Base-by-base conservation (phyloP, 1,284 basidiomycete species). In the Cryptococcus hybrid region DNA sequence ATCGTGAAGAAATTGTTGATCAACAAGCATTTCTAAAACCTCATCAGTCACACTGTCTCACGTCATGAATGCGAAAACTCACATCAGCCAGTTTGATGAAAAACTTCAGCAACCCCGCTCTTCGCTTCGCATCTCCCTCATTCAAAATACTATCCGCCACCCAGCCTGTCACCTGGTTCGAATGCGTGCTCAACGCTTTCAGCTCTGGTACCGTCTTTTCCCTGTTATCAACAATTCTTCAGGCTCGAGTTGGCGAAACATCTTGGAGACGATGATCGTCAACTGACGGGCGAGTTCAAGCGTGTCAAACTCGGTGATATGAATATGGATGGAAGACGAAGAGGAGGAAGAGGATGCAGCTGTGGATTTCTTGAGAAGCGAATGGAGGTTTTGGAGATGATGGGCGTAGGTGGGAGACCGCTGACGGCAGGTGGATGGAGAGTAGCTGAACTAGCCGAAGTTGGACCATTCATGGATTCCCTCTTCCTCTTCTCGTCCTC, bases 1-100 rank as follows among this genome's bases (percentile, higher is more conserved):
- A 98, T 89, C 11, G 89, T 90, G 11, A 93, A 95, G 78, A 92
- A 99, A 78, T 99, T 99, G 73, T 95, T 90, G 63, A 99, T 78
- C 13, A 80, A 78, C 50, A 92, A 87, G 78, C 95, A 99, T 48
- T 89, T 88, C 92, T 97, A 64, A n/a, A 46, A 5, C 11, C 30
- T 9, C 36, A 52, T 73, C 37, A 67, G 61, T 55, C 52, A 13
- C 12, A 34, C 8, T 48, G 34, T 34, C 7, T 6, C 42, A 13
- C 47, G 46, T 39, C 13, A 13, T n/a, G 18, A 6, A 55, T 46
- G 61, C 48, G 47, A 37, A 35, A 38, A 81, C 90, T 77, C 65
- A 95, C 93, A 69, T 98, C 94, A 44, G 96, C 94, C 46, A 98
- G 84, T 62, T 84, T 84, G 75, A 99, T 95, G 67, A 97, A 90